These are phyloP conservation scores for Phytopythium ostracodes DNA, from an alignment of 352 stramenopile genomes.

Conservation along the genomic window DNA sequence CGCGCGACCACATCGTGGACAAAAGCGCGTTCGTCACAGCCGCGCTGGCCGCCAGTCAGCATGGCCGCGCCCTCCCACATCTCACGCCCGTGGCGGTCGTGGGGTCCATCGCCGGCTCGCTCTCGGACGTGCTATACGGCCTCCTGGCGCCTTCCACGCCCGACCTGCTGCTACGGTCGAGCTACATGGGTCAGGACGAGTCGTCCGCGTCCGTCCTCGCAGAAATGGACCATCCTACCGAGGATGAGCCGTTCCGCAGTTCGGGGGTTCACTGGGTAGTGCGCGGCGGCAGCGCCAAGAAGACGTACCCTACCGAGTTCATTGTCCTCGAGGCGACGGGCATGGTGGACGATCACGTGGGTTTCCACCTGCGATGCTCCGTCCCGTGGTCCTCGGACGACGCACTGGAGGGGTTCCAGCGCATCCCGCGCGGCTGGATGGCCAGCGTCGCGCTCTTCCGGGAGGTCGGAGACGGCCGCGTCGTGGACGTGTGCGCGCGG, in stretches of 20 bases:
- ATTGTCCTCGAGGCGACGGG: constrained; percentile 25
- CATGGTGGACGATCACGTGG: constrained; percentile 4
- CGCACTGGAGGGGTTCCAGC: constrained; percentile 5
- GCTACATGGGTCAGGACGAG: constrained; percentile 26
- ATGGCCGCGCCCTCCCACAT: constrained; percentile 10
- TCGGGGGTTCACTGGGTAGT: constrained; percentile 30
- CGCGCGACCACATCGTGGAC: constrained; percentile 1
- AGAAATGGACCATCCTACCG: constrained; percentile 15
- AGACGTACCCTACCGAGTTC: constrained; percentile 25
- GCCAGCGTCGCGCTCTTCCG: constrained; percentile 27
- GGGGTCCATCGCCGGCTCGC: constrained; percentile 21
- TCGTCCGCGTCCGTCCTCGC: constrained; percentile 23
- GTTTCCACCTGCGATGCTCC: constrained; percentile 7
- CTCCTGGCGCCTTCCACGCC: constrained; percentile 21
- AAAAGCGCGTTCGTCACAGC: constrained; percentile 1
- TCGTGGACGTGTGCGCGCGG: constrained; percentile 19
- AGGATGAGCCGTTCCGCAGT: constrained; percentile 23
- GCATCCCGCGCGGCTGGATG: constrained; percentile 17
- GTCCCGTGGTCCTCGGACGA: constrained; percentile 13
- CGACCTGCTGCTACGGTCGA: constrained; percentile 23
- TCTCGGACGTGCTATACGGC: constrained; percentile 37
- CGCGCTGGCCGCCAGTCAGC: constrained; percentile 3
- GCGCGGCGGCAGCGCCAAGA: constrained; percentile 9
- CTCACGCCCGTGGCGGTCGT: constrained; percentile 17
- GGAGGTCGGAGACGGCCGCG: background rate